Evolutionary conservation across 371 early-diverging fungal species (phyloP).

Genomic region (Phascolomyces articulosus): DNA sequence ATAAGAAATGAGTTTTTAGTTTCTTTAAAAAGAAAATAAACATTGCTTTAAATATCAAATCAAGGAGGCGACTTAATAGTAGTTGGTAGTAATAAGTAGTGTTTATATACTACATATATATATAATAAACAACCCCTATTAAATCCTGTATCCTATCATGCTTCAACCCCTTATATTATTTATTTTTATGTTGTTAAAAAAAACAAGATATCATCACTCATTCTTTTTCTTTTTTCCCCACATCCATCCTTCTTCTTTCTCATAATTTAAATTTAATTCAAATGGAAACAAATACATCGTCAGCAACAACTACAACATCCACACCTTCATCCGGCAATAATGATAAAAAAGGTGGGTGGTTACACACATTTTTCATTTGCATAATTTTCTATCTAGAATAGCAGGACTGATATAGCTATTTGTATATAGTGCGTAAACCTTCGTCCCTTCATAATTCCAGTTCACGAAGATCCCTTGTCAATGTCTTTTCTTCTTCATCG

Average conservation of each 20-base stretch:
- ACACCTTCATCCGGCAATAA: not conserved
- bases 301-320: not conserved
- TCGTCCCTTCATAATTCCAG: conserved; percentile 9
- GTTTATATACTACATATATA: no score
- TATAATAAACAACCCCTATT: no score
- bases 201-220: not conserved
- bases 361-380: no score
- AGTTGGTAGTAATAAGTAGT: no score
- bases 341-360: not conserved
- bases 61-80: not conserved
- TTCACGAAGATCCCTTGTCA: conserved; percentile 19
- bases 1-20: no score
- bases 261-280: no score
- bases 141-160: no score
- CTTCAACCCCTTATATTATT: no score
- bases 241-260: not conserved
- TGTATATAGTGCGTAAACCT: not conserved
- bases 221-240: not conserved
- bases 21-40: no score
- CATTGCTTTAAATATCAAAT: not conserved
- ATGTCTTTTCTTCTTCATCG: conserved; percentile 12
- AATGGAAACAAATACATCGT: conserved; percentile 1
- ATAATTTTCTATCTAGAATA: no score
- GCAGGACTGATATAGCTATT: not conserved
- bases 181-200: not conserved